A percentile compares a stretch with the other conserved stretches of the same genome.
Evolutionary conservation across 1,284 basidiomycete species (phyloP).

Genomic region (Puccinia hordei): DNA sequence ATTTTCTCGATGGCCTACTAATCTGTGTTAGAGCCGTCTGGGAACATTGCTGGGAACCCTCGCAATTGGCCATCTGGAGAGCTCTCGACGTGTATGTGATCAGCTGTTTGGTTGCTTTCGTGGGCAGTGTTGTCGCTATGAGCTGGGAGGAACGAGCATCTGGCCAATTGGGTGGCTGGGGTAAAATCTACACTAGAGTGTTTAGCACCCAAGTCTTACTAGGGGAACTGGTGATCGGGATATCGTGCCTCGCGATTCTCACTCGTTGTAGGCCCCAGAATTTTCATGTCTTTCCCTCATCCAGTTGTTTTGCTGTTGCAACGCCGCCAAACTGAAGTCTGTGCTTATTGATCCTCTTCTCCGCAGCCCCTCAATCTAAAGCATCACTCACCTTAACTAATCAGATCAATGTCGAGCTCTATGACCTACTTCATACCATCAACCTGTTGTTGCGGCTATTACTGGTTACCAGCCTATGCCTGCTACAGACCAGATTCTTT

Average conservation of each 20-base stretch:
- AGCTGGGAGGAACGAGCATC: constrained; percentile 38
- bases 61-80: constrained; percentile 22
- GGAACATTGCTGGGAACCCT: constrained; percentile 66
- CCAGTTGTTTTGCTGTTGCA: neutral
- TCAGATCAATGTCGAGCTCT: constrained; percentile 8
- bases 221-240: constrained; percentile 32
- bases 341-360: neutral
- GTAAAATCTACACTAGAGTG: constrained; percentile 37
- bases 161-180: constrained; percentile 39
- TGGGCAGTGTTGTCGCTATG: constrained; percentile 39
- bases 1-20: constrained; percentile 61
- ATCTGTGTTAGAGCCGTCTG: constrained; percentile 70
- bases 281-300: neutral
- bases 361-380: neutral
- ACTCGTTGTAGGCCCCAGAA: neutral
- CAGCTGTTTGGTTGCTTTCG: constrained; percentile 39
- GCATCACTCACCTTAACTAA: neutral
- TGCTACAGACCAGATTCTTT: constrained; percentile 24
- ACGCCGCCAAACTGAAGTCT: neutral
- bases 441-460: constrained; percentile 28
- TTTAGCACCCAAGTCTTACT: constrained; percentile 35
- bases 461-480: constrained; percentile 27
- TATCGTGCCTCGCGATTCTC: constrained; percentile 26
- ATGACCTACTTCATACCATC: constrained; percentile 41
- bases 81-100: constrained; percentile 34